phyloP scores from a whole-genome alignment of 306 rosid genomes.

The Ziziphus jujuba region DNA sequence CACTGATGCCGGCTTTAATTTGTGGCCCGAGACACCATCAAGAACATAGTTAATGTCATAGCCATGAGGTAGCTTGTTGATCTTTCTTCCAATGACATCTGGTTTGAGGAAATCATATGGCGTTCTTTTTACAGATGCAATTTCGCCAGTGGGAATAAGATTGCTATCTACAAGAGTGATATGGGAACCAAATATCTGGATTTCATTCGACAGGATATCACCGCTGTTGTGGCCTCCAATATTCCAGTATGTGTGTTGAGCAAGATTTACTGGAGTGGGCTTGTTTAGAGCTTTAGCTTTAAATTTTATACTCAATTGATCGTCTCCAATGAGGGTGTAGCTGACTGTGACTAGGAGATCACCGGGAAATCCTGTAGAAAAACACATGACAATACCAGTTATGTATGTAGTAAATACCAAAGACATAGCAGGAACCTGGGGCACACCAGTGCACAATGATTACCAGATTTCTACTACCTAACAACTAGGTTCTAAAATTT shows the following conservation, averaged over 20 bases:
- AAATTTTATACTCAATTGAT: conserved; percentile 48
- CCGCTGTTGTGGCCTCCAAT: conserved; percentile 80
- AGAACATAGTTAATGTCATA: conserved; percentile 77
- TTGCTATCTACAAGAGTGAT: conserved; percentile 55
- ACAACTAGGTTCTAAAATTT: too few relatives aligned
- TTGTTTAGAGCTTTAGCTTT: conserved; percentile 78
- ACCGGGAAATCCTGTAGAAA: conserved; percentile 80
- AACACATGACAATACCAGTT: not conserved
- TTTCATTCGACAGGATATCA: conserved; percentile 47
- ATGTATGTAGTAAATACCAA: too few relatives aligned
- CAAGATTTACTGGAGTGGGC: conserved; percentile 81
- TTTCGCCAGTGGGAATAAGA: conserved; percentile 75
- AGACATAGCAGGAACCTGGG: not conserved
- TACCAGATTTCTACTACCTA: not conserved
- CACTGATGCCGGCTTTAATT: conserved; percentile 45
- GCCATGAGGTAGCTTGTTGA: conserved; percentile 54
- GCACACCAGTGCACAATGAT: not conserved
- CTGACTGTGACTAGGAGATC: conserved; percentile 57
- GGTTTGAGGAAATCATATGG: conserved; percentile 83
- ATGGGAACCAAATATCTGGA: conserved; percentile 68
- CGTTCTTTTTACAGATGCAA: conserved; percentile 54
- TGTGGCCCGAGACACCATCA: conserved; percentile 36
- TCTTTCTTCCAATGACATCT: conserved; percentile 52
- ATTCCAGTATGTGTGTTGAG: conserved; percentile 84
- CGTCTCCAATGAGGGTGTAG: conserved; percentile 48